phyloP scores from a whole-genome alignment of 2,329 filamentous ascomycete species.

The Albophoma yamanashiensis region DNA sequence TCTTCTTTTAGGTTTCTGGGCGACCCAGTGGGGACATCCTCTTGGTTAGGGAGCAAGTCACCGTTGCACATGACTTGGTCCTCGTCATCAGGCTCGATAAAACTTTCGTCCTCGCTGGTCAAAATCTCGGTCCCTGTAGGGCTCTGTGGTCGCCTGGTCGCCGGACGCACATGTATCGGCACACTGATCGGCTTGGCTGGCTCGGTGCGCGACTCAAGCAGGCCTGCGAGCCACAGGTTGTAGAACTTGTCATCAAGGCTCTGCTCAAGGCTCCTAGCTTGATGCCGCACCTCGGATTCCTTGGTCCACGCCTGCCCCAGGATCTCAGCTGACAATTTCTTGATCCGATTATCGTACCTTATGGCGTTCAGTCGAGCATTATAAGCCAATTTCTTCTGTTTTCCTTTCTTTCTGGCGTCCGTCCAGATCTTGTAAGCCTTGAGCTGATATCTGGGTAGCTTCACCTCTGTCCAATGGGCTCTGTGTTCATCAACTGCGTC shows the following conservation, averaged over 20 bases:
- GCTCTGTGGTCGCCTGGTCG: background rate
- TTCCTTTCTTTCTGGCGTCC: conserved; percentile 33
- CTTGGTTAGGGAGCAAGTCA: conserved; percentile 2
- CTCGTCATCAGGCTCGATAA: conserved; percentile 31
- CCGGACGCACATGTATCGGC: conserved; percentile 8
- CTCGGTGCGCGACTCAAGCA: conserved; percentile 29
- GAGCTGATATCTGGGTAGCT: conserved; percentile 41
- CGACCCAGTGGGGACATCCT: background rate
- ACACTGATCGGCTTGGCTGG: conserved; percentile 23
- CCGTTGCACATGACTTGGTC: conserved; percentile 4
- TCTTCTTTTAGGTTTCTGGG: conserved; percentile 9
- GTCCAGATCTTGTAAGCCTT: conserved; percentile 55
- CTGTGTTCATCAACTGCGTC: conserved; percentile 39
- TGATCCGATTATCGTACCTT: conserved; percentile 38
- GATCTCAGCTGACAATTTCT: conserved; percentile 44
- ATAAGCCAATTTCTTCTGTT: conserved; percentile 26
- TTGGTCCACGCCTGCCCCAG: conserved; percentile 39
- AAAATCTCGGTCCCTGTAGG: conserved; percentile 35
- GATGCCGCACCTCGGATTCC: conserved; percentile 37
- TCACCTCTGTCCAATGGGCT: conserved; percentile 45
- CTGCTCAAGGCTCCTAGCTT: conserved; percentile 50
- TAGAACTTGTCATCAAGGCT: conserved; percentile 53
- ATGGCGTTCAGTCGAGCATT: conserved; percentile 30
- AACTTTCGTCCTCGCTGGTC: conserved; percentile 39
- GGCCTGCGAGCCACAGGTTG: conserved; percentile 35